These are phyloP conservation scores for Trichoderma sp. DNA, from an alignment of 2,329 filamentous ascomycete species.

Conservation along the genomic window DNA sequence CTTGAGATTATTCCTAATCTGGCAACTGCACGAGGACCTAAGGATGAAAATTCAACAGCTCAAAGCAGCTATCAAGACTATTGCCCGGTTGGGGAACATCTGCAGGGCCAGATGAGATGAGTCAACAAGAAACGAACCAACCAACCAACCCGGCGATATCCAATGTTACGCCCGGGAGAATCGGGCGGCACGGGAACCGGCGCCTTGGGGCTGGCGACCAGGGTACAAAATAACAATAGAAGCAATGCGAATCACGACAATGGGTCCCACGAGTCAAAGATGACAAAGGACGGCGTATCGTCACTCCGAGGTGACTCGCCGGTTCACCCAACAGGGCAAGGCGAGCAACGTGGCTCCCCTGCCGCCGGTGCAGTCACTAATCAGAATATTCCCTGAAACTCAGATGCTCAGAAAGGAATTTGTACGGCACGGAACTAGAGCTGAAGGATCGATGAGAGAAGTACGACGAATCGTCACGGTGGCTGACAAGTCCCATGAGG, in stretches of 20 bases:
- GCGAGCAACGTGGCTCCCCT: not conserved
- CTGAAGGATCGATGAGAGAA: not conserved
- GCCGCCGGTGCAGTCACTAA: not conserved
- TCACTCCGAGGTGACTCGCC: constrained; percentile 16
- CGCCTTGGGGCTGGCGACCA: not conserved
- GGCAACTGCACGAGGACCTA: not conserved
- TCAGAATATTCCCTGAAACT: not conserved
- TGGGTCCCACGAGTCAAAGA: not conserved
- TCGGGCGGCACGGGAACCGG: constrained; percentile 1
- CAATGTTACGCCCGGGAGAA: not conserved
- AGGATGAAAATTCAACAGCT: not conserved
- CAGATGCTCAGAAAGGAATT: not conserved
- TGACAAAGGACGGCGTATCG: constrained; percentile 11
- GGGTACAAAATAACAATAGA: not conserved
- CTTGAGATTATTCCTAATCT: not conserved
- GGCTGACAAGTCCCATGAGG: not conserved
- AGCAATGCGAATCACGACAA: not conserved
- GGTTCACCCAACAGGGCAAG: not conserved
- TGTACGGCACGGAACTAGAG: not conserved
- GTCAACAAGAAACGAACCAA: not conserved
- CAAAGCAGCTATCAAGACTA: not conserved
- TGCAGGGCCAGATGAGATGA: not conserved
- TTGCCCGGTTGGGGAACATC: not conserved
- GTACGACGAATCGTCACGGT: not conserved
- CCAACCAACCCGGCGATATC: not conserved